Evolutionary conservation across 2,329 filamentous ascomycete genomes (phyloP).

Genomic region (Myriosclerotinia duriaeana): DNA sequence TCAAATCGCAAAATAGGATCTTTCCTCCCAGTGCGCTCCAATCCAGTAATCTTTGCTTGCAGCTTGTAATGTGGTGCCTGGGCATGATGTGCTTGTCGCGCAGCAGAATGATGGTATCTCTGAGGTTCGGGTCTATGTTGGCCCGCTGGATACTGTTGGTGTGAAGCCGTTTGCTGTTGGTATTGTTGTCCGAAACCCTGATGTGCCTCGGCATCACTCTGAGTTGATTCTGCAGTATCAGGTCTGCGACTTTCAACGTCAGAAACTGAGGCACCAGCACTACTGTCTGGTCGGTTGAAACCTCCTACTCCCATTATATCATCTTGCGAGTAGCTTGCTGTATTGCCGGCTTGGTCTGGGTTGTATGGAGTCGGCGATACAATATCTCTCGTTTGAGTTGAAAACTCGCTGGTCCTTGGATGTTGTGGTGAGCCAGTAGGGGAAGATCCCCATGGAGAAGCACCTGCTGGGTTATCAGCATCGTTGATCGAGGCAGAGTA

Average conservation of each 20-base stretch:
- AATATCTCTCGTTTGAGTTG: conserved; percentile 29
- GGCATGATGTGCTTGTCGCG: conserved; percentile 40
- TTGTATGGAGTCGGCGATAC: conserved; percentile 37
- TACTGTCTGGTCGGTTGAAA: conserved; percentile 36
- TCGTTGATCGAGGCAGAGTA: conserved; percentile 61
- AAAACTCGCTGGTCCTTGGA: conserved; percentile 35
- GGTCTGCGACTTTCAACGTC: conserved; percentile 37
- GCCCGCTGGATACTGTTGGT: conserved; percentile 40
- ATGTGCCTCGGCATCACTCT: conserved; percentile 32
- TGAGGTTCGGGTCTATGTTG: conserved; percentile 40
- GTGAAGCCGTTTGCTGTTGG: conserved; percentile 28
- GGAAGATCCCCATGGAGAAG: conserved; percentile 59
- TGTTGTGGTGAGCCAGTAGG: conserved; percentile 39
- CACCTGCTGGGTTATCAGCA: conserved; percentile 55
- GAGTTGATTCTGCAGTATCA: conserved; percentile 37
- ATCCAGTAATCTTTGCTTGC: conserved; percentile 89
- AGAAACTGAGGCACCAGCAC: conserved; percentile 33
- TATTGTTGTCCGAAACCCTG: conserved; percentile 42
- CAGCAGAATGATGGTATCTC: conserved; percentile 36
- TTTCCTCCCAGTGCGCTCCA: conserved; percentile 92
- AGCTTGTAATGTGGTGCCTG: conserved; percentile 75
- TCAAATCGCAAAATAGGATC: conserved; percentile 94
- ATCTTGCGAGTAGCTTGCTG: conserved; percentile 35
- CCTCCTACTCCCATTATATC: conserved; percentile 33
- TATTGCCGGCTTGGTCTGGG: conserved; percentile 27